Percentiles rank a stretch among this genome's conserved stretches.
These are phyloP conservation scores for Pythium inflatum DNA, from an alignment of 352 stramenopile genomes.

Conservation along the genomic window DNA sequence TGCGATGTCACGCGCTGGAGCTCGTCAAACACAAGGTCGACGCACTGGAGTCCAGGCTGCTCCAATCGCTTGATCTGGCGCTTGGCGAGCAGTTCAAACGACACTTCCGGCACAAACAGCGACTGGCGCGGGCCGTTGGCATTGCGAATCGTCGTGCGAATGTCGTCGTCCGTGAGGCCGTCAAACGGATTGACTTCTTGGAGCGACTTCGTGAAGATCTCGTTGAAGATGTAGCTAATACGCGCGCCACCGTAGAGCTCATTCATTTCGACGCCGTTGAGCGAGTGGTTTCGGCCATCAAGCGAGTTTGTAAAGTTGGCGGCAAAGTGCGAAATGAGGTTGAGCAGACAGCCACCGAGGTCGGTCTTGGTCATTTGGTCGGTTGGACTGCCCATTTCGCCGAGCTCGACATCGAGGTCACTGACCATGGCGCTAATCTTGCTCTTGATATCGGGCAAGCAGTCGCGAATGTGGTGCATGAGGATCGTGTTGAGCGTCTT, in stretches of 20 bases:
- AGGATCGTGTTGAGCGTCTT: constrained; percentile 98
- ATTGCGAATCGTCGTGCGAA: constrained; percentile 99
- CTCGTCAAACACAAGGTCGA: constrained; percentile 99
- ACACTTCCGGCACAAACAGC: constrained; percentile 99
- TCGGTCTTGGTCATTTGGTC: constrained; percentile 88
- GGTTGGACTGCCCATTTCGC: constrained; percentile 93
- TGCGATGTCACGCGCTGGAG: constrained; percentile 95
- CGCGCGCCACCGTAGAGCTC: constrained; percentile 96
- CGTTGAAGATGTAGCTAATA: constrained; percentile 99
- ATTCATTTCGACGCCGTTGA: constrained; percentile 83
- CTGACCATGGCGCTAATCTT: constrained; percentile 95
- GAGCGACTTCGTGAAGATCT: constrained; percentile 93
- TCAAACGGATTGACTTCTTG: constrained; percentile 96
- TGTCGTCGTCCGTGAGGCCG: constrained; percentile 97
- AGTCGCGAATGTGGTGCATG: constrained; percentile 99
- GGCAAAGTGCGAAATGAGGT: constrained; percentile 93
- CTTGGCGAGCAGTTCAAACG: constrained; percentile 98
- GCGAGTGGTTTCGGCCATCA: constrained; percentile 82
- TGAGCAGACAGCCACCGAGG: constrained; percentile 94
- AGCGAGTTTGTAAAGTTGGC: constrained; percentile 91
- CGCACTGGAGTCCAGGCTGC: constrained; percentile 95
- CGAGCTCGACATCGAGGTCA: constrained; percentile 95
- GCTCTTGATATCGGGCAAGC: constrained; percentile 98
- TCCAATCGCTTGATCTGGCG: constrained; percentile 97
- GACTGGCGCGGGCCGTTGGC: constrained; percentile 96